Evolutionary conservation across 768 basidiomycete species (phyloP).

Genomic region (Termitomyces titanicus): DNA sequence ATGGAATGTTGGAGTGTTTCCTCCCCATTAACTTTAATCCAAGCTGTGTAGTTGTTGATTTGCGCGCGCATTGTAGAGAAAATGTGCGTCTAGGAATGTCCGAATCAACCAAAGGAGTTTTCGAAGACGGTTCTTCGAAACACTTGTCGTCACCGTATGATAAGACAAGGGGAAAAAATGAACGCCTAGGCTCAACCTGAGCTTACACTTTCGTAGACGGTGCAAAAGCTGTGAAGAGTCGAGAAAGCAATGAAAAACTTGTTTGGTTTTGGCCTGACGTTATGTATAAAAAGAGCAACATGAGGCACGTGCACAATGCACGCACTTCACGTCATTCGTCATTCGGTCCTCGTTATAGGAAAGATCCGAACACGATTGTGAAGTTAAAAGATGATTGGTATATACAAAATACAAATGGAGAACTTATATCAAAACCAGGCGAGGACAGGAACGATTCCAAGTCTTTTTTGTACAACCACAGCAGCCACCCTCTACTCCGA

Average conservation of each 20-base stretch:
- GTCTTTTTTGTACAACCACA: background rate
- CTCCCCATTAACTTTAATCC: conserved; percentile 14
- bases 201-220: background rate
- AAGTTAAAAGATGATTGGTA: conserved; percentile 5
- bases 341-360: no score
- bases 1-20: conserved; percentile 13
- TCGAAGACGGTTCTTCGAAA: no score
- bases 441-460: background rate
- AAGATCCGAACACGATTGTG: no score
- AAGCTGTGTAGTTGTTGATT: conserved; percentile 10
- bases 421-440: background rate
- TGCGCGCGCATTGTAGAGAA: conserved; percentile 7
- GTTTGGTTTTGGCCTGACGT: no score
- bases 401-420: conserved; percentile 8
- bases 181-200: background rate
- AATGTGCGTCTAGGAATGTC: background rate
- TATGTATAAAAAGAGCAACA: no score
- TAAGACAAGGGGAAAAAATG: no score
- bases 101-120: background rate
- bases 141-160: no score
- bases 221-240: background rate
- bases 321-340: no score
- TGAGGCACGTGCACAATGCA: no score
- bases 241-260: no score
- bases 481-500: conserved; percentile 23